phyloP scores from a whole-genome alignment of 805 yeast genomes.

The Metschnikowia arizonensis region DNA sequence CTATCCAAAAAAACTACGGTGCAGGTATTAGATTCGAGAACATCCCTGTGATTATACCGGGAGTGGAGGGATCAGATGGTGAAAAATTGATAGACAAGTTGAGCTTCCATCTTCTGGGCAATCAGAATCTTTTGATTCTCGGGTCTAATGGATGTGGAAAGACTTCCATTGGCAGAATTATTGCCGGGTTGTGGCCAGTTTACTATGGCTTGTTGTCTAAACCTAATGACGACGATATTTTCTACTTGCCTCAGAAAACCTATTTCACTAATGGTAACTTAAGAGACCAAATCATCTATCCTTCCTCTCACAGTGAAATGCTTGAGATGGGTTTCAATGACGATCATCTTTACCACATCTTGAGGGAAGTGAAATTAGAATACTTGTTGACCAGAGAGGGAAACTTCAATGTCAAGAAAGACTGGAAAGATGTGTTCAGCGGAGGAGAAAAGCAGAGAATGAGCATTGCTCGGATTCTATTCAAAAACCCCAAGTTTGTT shows the following conservation, averaged over 20 bases:
- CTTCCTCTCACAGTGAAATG: slow-evolving; percentile 75
- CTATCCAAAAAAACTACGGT: slow-evolving; percentile 68
- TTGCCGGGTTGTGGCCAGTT: slow-evolving; percentile 91
- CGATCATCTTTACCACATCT: slow-evolving; percentile 58
- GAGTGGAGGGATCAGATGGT: slow-evolving; percentile 56
- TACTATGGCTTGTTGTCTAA: slow-evolving; percentile 78
- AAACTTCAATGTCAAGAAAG: slow-evolving; percentile 51
- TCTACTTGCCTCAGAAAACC: slow-evolving; percentile 81
- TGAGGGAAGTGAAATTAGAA: slow-evolving; percentile 74
- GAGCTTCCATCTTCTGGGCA: slow-evolving; percentile 53
- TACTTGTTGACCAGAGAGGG: slow-evolving; percentile 70
- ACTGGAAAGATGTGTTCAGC: slow-evolving; percentile 87
- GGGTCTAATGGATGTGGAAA: slow-evolving; percentile 92
- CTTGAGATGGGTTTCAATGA: slow-evolving; percentile 67
- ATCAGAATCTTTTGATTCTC: slow-evolving; percentile 69
- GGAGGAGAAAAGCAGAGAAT: slow-evolving; percentile 96
- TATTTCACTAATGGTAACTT: slow-evolving; percentile 80
- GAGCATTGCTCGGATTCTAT: slow-evolving; percentile 80
- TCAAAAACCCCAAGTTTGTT: slow-evolving; percentile 75
- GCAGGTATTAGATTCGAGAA: slow-evolving; percentile 77
- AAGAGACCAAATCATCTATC: slow-evolving; percentile 89
- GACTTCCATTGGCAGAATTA: slow-evolving; percentile 74
- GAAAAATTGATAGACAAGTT: slow-evolving; percentile 55
- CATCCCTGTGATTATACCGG: slow-evolving; percentile 78
- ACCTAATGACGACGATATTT: slow-evolving; percentile 64